phyloP scores from a whole-genome alignment of 1,284 basidiomycete species.

The Ganoderma multipileum region DNA sequence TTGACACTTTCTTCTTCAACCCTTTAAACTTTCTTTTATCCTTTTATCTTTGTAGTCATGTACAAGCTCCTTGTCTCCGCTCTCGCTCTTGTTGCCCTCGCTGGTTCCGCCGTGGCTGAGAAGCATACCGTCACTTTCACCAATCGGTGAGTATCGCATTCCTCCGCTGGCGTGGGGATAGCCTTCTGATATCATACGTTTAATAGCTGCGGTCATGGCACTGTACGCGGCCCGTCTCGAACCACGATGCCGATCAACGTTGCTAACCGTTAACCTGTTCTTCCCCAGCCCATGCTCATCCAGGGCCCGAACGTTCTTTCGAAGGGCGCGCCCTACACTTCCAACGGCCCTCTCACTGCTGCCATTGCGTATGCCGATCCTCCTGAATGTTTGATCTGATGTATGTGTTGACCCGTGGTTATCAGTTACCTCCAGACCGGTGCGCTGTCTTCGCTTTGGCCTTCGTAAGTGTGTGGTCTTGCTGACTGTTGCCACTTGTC shows the following conservation, averaged over 20 bases:
- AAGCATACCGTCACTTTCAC: constrained; percentile 45
- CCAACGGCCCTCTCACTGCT: constrained; percentile 36
- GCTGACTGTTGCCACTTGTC: background rate
- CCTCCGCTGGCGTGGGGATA: background rate
- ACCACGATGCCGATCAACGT: background rate
- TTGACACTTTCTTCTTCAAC: background rate
- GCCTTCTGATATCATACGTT: constrained; percentile 2
- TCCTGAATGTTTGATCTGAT: background rate
- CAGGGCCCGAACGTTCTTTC: constrained; percentile 42
- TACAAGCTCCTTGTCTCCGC: constrained; percentile 39
- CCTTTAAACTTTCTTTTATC: background rate
- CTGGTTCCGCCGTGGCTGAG: constrained; percentile 41
- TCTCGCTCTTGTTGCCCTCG: constrained; percentile 35
- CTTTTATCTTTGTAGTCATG: constrained; percentile 34
- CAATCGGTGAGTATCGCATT: constrained; percentile 41
- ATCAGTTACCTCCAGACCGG: constrained; percentile 42
- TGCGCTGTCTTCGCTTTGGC: constrained; percentile 17
- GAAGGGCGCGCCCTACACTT: constrained; percentile 42
- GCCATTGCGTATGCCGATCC: constrained; percentile 43
- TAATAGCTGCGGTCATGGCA: constrained; percentile 45
- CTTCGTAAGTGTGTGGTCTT: background rate
- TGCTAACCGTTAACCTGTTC: background rate
- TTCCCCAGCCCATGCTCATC: constrained; percentile 42
- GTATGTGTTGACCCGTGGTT: background rate
- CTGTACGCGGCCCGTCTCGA: constrained; percentile 35